Evolutionary conservation across 2,329 filamentous ascomycete species (phyloP).

Genomic region (Xylariaceae sp.): DNA sequence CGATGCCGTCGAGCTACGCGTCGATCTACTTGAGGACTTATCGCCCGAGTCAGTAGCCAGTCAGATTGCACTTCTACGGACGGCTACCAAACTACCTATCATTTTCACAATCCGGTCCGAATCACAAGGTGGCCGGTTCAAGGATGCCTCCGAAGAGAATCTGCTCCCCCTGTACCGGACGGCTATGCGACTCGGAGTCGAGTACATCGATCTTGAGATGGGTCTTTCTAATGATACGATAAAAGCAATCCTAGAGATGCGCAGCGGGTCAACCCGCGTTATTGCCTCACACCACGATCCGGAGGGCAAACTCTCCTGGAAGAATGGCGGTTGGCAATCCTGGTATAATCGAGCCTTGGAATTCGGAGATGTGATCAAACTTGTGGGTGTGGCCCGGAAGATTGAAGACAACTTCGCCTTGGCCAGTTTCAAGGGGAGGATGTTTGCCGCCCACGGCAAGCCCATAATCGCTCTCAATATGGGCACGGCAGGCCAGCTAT

Average conservation of each 20-base stretch:
- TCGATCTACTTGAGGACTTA: conserved; percentile 78
- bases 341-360: conserved; percentile 87
- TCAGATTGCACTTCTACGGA: conserved; percentile 75
- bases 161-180: conserved; percentile 69
- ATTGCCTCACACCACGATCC: conserved; percentile 97
- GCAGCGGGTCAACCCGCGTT: conserved; percentile 69
- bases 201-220: conserved; percentile 92
- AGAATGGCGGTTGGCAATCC: conserved; percentile 83
- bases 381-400: conserved; percentile 72
- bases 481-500: conserved; percentile 80
- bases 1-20: conserved; percentile 90
- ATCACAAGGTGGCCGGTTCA: conserved; percentile 82
- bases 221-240: conserved; percentile 74
- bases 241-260: conserved; percentile 56
- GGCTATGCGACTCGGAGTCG: conserved; percentile 76
- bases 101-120: conserved; percentile 88
- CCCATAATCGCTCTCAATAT: conserved; percentile 95
- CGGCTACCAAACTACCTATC: conserved; percentile 66
- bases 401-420: conserved; percentile 85
- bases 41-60: conserved; percentile 70
- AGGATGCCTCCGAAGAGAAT: conserved; percentile 66
- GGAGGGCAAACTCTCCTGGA: conserved; percentile 72
- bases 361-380: conserved; percentile 89
- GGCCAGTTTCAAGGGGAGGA: conserved; percentile 72
- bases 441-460: conserved; percentile 65